A percentile compares a stretch with the other conserved stretches of the same genome.
phyloP scores from a whole-genome alignment of 306 rosid genomes.

The Erythrophleum fordii region DNA sequence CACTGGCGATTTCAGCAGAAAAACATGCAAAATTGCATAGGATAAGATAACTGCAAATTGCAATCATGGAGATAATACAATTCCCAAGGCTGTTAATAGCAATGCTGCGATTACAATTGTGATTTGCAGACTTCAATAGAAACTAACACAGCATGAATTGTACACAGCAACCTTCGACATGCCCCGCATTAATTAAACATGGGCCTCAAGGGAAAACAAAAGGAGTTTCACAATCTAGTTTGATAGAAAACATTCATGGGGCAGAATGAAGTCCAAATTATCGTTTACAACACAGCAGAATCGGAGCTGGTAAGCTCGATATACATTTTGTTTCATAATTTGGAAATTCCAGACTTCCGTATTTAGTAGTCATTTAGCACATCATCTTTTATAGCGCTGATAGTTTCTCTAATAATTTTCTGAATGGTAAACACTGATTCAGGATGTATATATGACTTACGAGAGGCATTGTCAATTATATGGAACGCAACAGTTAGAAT shows the following conservation, averaged over 20 bases:
- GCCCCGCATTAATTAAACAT: background rate
- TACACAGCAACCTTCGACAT: background rate
- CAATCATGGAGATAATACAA: background rate
- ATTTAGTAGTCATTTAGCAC: constrained; percentile 24
- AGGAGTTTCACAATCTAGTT: background rate
- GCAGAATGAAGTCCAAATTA: background rate
- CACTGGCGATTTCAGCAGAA: background rate
- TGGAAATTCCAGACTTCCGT: background rate
- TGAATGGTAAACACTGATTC: constrained; percentile 37
- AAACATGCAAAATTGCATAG: background rate
- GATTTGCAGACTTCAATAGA: too few relatives aligned
- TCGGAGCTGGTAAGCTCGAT: background rate
- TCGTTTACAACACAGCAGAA: background rate
- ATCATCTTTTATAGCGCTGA: constrained; percentile 36
- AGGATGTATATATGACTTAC: constrained; percentile 15
- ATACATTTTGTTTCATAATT: background rate
- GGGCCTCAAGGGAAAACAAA: background rate
- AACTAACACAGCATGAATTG: background rate
- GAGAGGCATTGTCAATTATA: constrained; percentile 28
- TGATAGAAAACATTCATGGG: background rate
- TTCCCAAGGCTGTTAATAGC: background rate
- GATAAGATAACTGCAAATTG: background rate
- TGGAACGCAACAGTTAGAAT: constrained; percentile 55
- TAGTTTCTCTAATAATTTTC: constrained; percentile 37
- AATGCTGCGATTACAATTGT: too few relatives aligned